A percentile compares a stretch with the other conserved stretches of the same genome.
Evolutionary conservation across 768 basidiomycete genomes (phyloP).

Genomic region (Lactarius evosmus): DNA sequence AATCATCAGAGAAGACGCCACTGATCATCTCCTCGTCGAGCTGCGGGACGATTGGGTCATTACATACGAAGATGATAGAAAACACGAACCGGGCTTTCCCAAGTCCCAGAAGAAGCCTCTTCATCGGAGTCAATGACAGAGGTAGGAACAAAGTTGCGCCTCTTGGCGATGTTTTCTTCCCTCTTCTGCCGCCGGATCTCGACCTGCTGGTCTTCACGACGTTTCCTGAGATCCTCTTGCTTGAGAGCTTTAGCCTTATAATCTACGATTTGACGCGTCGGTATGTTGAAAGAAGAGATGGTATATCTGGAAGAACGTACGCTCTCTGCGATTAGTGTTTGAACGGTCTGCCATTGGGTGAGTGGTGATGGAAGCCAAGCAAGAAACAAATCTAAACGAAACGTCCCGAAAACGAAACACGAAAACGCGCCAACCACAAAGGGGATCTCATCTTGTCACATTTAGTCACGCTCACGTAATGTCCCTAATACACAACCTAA

Average conservation of each 20-base stretch:
- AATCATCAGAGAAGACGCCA: conserved; percentile 89
- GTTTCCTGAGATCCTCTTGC: conserved; percentile 90
- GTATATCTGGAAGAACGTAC: conserved; percentile 14
- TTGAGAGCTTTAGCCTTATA: conserved; percentile 92
- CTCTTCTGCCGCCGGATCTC: conserved; percentile 98
- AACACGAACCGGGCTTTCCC: conserved; percentile 73
- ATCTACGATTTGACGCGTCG: conserved; percentile 50
- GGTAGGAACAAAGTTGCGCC: conserved; percentile 86
- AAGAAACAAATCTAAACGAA: conserved; percentile 9
- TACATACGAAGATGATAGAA: conserved; percentile 20
- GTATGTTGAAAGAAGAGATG: conserved; percentile 19
- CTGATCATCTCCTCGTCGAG: conserved; percentile 89
- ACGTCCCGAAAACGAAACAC: conserved; percentile 19
- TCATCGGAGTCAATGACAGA: conserved; percentile 86
- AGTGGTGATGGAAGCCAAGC: conserved; percentile 14
- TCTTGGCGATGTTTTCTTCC: conserved; percentile 97
- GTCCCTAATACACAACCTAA: neutral
- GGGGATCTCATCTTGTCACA: conserved; percentile 18
- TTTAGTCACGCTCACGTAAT: conserved; percentile 19
- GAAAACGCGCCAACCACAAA: conserved; percentile 14
- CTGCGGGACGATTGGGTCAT: conserved; percentile 37
- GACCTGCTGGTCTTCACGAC: conserved; percentile 97
- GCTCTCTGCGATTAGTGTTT: conserved; percentile 26
- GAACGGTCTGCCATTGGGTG: conserved; percentile 24
- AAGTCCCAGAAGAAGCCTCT: conserved; percentile 62